Evolutionary conservation across 352 stramenopile species (phyloP).

Genomic region (Phytopythium boreale): DNA sequence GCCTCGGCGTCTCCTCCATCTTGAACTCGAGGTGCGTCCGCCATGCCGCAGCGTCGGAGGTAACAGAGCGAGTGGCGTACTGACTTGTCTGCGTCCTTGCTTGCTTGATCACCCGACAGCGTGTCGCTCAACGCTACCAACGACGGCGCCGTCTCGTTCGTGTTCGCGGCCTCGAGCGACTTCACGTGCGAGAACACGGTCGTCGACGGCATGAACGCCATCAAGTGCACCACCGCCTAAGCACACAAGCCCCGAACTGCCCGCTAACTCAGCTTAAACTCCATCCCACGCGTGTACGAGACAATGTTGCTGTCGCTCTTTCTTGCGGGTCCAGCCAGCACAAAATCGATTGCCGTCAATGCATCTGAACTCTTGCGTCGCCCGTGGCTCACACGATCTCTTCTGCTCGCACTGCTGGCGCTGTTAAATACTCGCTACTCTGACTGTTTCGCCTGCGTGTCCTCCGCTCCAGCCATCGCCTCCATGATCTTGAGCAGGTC

Average conservation of each 20-base stretch:
- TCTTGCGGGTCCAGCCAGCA: no score
- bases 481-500: conserved; percentile 30
- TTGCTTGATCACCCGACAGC: background rate
- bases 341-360: background rate
- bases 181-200: conserved; percentile 7
- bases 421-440: background rate
- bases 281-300: background rate
- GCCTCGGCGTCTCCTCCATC: conserved; percentile 5
- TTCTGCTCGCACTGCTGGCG: no score
- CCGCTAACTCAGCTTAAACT: background rate
- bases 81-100: background rate
- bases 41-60: background rate
- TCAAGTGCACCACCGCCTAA: conserved; percentile 3
- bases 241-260: background rate
- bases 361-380: background rate
- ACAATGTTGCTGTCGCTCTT: background rate
- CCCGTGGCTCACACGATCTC: background rate
- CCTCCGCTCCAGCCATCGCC: background rate
- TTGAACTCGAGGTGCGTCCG: conserved; percentile 6
- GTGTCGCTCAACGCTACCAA: conserved; percentile 1
- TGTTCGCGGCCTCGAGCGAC: background rate
- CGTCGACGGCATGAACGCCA: conserved; percentile 6
- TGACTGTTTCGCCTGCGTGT: background rate
- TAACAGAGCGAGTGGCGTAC: background rate
- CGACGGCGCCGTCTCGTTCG: conserved; percentile 1